phyloP scores from a whole-genome alignment of 805 yeast species.

The Komagataella mondaviorum region DNA sequence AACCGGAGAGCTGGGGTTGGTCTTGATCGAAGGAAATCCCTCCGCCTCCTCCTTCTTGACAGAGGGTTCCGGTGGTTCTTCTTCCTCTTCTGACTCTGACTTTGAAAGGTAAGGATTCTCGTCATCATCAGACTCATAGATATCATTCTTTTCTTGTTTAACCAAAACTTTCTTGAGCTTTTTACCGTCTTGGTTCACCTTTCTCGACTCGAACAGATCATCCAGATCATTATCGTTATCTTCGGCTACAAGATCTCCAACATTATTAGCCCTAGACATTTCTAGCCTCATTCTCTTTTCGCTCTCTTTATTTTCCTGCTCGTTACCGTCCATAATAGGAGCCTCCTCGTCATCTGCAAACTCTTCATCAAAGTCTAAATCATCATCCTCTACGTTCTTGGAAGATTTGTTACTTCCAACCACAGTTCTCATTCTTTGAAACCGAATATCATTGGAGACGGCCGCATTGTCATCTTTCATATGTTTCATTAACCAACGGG shows the following conservation, averaged over 20 bases:
- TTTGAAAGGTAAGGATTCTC: slow-evolving; percentile 70
- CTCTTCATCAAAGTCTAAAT: slow-evolving; percentile 89
- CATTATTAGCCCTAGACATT: slow-evolving; percentile 70
- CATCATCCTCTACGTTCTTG: slow-evolving; percentile 71
- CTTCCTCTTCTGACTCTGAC: slow-evolving; percentile 48
- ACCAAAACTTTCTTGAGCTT: slow-evolving; percentile 72
- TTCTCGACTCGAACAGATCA: slow-evolving; percentile 52
- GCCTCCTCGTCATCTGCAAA: slow-evolving; percentile 99
- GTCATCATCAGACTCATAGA: slow-evolving; percentile 74
- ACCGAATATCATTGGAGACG: slow-evolving; percentile 24
- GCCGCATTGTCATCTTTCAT: slow-evolving; percentile 48
- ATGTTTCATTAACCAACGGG: slow-evolving; percentile 94
- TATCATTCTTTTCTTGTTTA: slow-evolving; percentile 77
- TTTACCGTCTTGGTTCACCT: slow-evolving; percentile 85
- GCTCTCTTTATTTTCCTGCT: slow-evolving; percentile 85
- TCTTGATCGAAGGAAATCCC: slow-evolving; percentile 5
- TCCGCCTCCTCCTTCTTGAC: slow-evolving; percentile 18
- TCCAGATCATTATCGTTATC: slow-evolving; percentile 53
- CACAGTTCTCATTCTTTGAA: slow-evolving; percentile 20
- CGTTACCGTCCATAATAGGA: slow-evolving; percentile 92
- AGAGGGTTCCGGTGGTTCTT: slow-evolving; percentile 10
- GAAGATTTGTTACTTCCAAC: slow-evolving; percentile 20
- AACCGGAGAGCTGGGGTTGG: slow-evolving; percentile 1
- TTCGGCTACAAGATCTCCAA: slow-evolving; percentile 38
- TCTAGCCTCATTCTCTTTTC: slow-evolving; percentile 76